Evolutionary conservation across 2,329 filamentous ascomycete species (phyloP).

Genomic region (Rugonectria rugulosa): DNA sequence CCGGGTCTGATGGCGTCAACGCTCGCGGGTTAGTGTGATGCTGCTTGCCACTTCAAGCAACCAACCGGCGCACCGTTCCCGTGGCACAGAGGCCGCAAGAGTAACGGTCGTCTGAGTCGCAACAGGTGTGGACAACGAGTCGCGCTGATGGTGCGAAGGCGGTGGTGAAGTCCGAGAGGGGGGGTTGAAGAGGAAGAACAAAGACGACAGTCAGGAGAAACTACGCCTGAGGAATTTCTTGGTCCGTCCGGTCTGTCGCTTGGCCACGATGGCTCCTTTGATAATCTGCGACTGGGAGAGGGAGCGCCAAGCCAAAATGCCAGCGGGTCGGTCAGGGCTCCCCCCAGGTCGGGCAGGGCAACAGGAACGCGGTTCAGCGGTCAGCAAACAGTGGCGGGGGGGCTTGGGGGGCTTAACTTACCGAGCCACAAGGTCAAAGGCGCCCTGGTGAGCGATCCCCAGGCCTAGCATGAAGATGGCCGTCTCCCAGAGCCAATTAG

Average conservation of each 20-base stretch:
- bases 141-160: slow-evolving; percentile 23
- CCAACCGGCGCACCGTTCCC: slow-evolving; percentile 27
- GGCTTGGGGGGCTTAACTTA: no score
- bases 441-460: no score
- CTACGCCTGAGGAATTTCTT: slow-evolving; percentile 24
- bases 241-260: slow-evolving; percentile 16
- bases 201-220: slow-evolving; percentile 33
- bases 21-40: slow-evolving; percentile 18
- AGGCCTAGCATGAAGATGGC: no score
- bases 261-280: slow-evolving; percentile 37
- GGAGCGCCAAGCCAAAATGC: slow-evolving; percentile 3
- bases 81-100: slow-evolving; percentile 34
- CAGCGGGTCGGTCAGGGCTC: no score
- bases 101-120: slow-evolving; percentile 22
- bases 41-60: slow-evolving; percentile 13
- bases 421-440: neutral
- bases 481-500: slow-evolving; percentile 1
- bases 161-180: slow-evolving; percentile 26
- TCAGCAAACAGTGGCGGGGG: no score
- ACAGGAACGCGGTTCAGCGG: no score
- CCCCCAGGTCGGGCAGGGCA: no score
- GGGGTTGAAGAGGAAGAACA: slow-evolving; percentile 26
- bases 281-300: slow-evolving; percentile 14
- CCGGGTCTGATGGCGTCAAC: slow-evolving; percentile 36
- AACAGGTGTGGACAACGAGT: slow-evolving; percentile 17